Evolutionary conservation across 2,329 filamentous ascomycete species (phyloP), one percentile per base, ranked within the genome.

Genomic region (Fusarium cicatricum): DNA sequence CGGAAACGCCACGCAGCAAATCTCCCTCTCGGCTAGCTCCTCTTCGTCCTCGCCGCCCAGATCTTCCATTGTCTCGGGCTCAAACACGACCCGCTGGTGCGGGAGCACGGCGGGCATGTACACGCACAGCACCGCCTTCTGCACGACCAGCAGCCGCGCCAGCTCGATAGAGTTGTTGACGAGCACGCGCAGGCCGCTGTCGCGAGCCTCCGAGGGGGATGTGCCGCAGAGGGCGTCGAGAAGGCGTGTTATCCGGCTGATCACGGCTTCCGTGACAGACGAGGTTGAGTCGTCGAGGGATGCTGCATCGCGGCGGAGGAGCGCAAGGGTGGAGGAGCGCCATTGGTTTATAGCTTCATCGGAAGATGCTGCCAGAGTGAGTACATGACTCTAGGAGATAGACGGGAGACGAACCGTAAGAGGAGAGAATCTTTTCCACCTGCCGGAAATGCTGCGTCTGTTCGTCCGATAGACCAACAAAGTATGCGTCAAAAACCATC

Each of bases 1-100:
- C 1, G 87, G 87, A 51, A 88, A 90, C 2, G 83, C 84, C 17
- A 88, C 82, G 70, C 86, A 90, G 52, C 76, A 77, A 31, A 90
- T 81, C 47, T 85, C 80, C 45, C 84, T 76, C 38, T 76, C 75
- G 14, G 74, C 70, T 17, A 86, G 75, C 10, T 72, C 77, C 15
- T 85, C 82, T 57, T 87, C 85, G 54, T 85, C 83, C 64, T 85
- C 83, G 14, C 85, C 85, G 31, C 85, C 83, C 39, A 88, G 78
- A 64, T 90, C 86, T 64, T 90, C 87, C 87, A 90, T 90, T 4
- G 75, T 82, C 21, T 77, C 75, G 2, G 76, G 54, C 64, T 89
- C 84, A 66, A 89, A 90, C 43, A 81, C 70, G 3, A 80, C 76
- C 53, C 74, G 75, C 66, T 86, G 83, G 65, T 85, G 80, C 5